phyloP scores from a whole-genome alignment of 306 rosid species.

The Crotalaria pallida region DNA sequence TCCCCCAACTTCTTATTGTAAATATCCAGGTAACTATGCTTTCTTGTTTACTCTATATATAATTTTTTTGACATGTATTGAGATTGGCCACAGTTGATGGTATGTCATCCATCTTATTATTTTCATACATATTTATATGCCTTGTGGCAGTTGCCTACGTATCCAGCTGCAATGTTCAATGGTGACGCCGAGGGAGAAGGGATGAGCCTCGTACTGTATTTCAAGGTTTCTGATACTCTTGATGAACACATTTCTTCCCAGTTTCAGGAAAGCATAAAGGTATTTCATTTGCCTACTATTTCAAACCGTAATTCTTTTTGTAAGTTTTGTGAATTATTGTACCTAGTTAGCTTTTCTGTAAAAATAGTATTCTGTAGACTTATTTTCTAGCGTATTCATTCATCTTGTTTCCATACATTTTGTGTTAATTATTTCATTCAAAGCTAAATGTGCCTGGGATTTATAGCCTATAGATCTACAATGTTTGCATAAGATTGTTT shows the following conservation, averaged over 20 bases:
- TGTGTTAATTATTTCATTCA: not conserved
- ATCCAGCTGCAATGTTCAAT: slow-evolving; percentile 88
- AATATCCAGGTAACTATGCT: slow-evolving; percentile 70
- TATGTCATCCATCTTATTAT: slow-evolving; percentile 19
- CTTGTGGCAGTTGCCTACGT: slow-evolving; percentile 72
- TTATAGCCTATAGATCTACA: not conserved
- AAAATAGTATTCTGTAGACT: not conserved
- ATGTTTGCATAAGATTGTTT: not conserved
- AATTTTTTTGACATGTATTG: not conserved
- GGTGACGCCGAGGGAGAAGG: slow-evolving; percentile 96
- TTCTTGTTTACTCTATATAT: not conserved
- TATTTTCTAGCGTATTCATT: not conserved
- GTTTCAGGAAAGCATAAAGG: slow-evolving; percentile 78
- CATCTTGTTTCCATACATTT: not conserved
- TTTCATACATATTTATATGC: slow-evolving; percentile 8
- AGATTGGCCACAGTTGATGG: not conserved
- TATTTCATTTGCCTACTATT: not conserved
- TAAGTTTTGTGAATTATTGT: not conserved
- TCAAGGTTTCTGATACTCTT: slow-evolving; percentile 59
- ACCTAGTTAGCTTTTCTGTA: not conserved
- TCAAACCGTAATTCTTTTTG: not conserved
- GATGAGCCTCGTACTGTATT: slow-evolving; percentile 77
- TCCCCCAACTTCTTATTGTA: slow-evolving; percentile 78
- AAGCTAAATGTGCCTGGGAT: not conserved
- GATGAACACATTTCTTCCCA: slow-evolving; percentile 63